These are phyloP conservation scores for Taiozyma sp. DNA, from an alignment of 1,139 yeast species.

Conservation along the genomic window DNA sequence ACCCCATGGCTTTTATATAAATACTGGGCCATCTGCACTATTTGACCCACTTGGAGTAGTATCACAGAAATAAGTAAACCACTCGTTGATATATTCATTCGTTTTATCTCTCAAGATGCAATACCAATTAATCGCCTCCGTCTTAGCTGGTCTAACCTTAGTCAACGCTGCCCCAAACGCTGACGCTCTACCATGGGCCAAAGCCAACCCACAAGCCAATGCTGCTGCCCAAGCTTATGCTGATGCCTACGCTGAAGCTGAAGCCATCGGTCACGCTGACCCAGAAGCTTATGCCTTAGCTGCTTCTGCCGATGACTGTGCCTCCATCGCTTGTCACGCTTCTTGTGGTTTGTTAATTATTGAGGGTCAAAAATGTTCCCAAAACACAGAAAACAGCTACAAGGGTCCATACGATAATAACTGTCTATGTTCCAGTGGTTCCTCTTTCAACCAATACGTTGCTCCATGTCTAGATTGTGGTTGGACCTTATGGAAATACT, in stretches of 20 bases:
- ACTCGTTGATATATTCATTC: slow-evolving; percentile 1
- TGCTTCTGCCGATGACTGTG: slow-evolving; percentile 14
- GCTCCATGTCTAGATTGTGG: slow-evolving; percentile 27
- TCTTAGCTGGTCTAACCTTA: slow-evolving; percentile 6
- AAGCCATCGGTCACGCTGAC: slow-evolving; percentile 14
- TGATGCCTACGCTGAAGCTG: slow-evolving; percentile 13
- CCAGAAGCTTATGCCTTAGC: slow-evolving; percentile 15
- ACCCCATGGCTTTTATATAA: background rate
- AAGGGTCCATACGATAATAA: slow-evolving; percentile 17
- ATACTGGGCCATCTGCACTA: background rate
- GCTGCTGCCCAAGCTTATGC: slow-evolving; percentile 15
- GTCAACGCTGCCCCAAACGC: slow-evolving; percentile 9
- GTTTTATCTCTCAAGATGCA: slow-evolving; percentile 6
- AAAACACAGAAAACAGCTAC: slow-evolving; percentile 12
- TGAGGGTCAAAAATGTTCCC: slow-evolving; percentile 10
- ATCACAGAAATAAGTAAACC: too few species aligned
- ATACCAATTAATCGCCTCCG: slow-evolving; percentile 5
- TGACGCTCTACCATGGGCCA: slow-evolving; percentile 12
- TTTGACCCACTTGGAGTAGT: background rate
- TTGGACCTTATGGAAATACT: slow-evolving; percentile 28
- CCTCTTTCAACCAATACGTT: slow-evolving; percentile 19
- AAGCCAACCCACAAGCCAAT: slow-evolving; percentile 11
- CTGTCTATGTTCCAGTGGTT: slow-evolving; percentile 23
- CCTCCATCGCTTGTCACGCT: slow-evolving; percentile 12
- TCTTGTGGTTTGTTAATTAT: slow-evolving; percentile 12